Evolutionary conservation across 2,329 filamentous ascomycete species (phyloP), one percentile per base, ranked within the genome.

Genomic region (Cadophora malorum): DNA sequence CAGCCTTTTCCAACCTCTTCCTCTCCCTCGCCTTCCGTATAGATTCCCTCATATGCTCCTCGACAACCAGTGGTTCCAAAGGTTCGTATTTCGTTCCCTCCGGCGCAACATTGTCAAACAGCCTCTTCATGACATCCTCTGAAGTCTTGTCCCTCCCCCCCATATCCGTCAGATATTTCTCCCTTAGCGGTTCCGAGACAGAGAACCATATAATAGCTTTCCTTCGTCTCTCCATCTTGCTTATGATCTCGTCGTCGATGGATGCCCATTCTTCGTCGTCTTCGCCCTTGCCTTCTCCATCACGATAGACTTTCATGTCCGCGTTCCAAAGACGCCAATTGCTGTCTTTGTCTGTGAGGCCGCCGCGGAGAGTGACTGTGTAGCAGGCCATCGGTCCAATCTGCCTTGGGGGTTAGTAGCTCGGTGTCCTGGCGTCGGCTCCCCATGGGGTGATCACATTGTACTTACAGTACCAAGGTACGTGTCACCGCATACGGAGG

Each of bases 321-420:
- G 65, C 65, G 25, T 67, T 67, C 65, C 65, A 67, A 16, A 67
- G 65, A 3, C 65, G 49, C 65, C 65, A 67, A n/a, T 67, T 67
- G 23, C 28, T 45, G 19, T 67, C 41, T 6, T 50, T 25, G 16
- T 67, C 65, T 12, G 65, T 67, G 12, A 67, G 33, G 21, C 59
- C 60, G 19, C 65, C 65, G 33, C 65, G 59, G 14, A 67, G 58
- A 33, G 62, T 67, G 41, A 59, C 63, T 7, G 50, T 53, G 38
- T 63, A 55, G 65, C 65, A 67, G 21, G 49, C 14, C 60, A 58
- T 67, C 31, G 49, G 33, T 2, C 65, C 65, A 10, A 67, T 53
- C 58, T 61, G 21, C 10, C 12, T 45, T 28, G 35, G 1, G 1
- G 6, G n/a, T 61, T 19, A 61, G n/a, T 45, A 28, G 10, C 6